These are phyloP conservation scores for Xylaria hypoxylon DNA, from an alignment of 2,329 filamentous ascomycete genomes.

Conservation along the genomic window DNA sequence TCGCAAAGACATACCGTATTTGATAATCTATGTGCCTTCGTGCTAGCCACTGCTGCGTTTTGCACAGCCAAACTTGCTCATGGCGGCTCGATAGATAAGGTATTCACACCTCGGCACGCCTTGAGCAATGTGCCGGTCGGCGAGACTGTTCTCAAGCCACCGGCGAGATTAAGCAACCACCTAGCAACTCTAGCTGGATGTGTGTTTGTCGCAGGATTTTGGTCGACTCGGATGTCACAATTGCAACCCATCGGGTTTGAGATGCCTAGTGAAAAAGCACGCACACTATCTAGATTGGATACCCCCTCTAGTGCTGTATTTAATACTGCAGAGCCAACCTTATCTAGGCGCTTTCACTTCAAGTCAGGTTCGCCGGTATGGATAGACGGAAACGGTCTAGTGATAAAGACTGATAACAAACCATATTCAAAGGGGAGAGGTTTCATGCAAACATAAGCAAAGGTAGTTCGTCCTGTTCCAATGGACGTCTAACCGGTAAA, in stretches of 20 bases:
- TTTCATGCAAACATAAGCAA: too few species aligned
- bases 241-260: conserved; percentile 7
- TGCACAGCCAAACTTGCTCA: not conserved
- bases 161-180: conserved; percentile 13
- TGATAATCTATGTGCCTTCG: conserved; percentile 1
- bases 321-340: not conserved
- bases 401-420: too few species aligned
- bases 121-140: conserved; percentile 1
- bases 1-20: conserved; percentile 28
- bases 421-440: too few species aligned
- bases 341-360: not conserved
- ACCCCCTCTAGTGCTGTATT: not conserved
- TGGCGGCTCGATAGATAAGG: not conserved
- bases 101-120: conserved; percentile 11
- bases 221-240: conserved; percentile 1
- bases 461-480: not conserved
- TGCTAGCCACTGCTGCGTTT: conserved; percentile 2
- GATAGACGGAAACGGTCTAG: too few species aligned
- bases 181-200: conserved; percentile 1
- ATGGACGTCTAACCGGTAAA: not conserved
- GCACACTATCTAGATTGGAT: not conserved
- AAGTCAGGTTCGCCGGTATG: not conserved
- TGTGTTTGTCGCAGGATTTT: conserved; percentile 3
- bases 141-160: conserved; percentile 7
- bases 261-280: conserved; percentile 1